Base-by-base conservation (phyloP, 352 stramenopile species). In the Phytophthora sansomeana region DNA sequence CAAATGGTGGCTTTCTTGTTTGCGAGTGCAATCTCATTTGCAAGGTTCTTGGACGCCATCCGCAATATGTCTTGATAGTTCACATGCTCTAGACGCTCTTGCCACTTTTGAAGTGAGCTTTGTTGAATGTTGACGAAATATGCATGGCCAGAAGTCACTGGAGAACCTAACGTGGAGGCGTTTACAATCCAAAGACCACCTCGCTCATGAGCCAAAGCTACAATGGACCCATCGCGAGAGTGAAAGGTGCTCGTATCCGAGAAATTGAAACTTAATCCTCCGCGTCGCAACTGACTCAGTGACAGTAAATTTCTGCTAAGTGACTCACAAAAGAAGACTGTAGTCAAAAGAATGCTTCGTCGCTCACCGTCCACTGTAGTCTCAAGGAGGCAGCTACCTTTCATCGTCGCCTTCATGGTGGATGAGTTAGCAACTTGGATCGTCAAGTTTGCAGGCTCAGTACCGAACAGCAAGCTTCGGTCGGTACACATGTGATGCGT, bases 391-490 rank as follows among this genome's bases (percentile, higher is more conserved):
- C 29, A 59, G 21, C 43, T 55, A n/a, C 48, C 39, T 11, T 55
- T 59, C 1, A 53, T 39, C 0, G n/a, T 33, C 29, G 58, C 29
- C 5, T 21, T 21, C 2, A 49, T 49, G 6, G 30, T 59, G 19
- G 46, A 10, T 21, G 58, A 66, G 24, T 57, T 66, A 0, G 49
- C 38, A 21, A 67, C 32, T 38, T 28, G 38, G 5, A 67, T 67
- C 2, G 39, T 35, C 19, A 67, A 41, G 17, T 67, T 2, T 1
- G 38, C 38, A 2, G 38, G 38, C 16, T 43, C 4, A 8, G 16
- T 24, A 14, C 38, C 38, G n/a, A 43, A 43, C 1, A 26, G 16
- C 5, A 43, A 11, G 1, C 1, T 43, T 14, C 5, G 1, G 38
- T 43, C 38, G 14, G 38, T 11, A 6, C 38, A 26, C 14, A 43